phyloP scores from a whole-genome alignment of 345 rosid genomes.

The Gossypium ekmanianum region DNA sequence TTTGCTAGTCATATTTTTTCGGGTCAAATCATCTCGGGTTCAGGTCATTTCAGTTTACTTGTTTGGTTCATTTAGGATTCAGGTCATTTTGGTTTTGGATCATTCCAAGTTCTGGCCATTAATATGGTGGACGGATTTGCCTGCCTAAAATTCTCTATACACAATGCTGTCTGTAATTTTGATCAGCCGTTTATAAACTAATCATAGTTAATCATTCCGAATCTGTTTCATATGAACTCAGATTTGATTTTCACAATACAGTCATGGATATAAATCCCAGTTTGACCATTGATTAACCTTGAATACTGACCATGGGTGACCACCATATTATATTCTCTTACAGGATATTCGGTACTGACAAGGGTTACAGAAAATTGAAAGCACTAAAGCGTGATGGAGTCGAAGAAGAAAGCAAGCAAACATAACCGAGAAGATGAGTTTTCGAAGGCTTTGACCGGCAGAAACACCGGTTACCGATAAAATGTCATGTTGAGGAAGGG shows the following conservation, averaged over 20 bases:
- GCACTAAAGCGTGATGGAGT: constrained; percentile 46
- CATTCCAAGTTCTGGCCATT: neutral
- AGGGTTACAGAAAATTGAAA: constrained; percentile 85
- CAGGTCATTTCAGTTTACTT: neutral
- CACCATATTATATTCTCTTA: constrained; percentile 11
- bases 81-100: neutral
- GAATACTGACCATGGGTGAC: neutral
- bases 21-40: neutral
- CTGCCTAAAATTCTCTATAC: neutral
- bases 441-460: constrained; percentile 18
- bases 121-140: neutral
- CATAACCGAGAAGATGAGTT: constrained; percentile 27
- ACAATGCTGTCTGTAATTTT: neutral
- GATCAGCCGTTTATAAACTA: neutral
- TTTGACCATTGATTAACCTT: neutral
- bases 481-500: constrained; percentile 22
- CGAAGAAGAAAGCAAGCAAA: constrained; percentile 37
- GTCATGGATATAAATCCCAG: neutral
- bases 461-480: constrained; percentile 22
- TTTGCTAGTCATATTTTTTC: too few relatives aligned
- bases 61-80: neutral
- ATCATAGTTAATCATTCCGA: neutral
- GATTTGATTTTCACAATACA: neutral
- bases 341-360: constrained; percentile 96
- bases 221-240: neutral